Percentiles rank a stretch among this genome's conserved stretches.
These are phyloP conservation scores for Berkeleyomyces rouxiae DNA, from an alignment of 2,329 filamentous ascomycete genomes.

Conservation along the genomic window DNA sequence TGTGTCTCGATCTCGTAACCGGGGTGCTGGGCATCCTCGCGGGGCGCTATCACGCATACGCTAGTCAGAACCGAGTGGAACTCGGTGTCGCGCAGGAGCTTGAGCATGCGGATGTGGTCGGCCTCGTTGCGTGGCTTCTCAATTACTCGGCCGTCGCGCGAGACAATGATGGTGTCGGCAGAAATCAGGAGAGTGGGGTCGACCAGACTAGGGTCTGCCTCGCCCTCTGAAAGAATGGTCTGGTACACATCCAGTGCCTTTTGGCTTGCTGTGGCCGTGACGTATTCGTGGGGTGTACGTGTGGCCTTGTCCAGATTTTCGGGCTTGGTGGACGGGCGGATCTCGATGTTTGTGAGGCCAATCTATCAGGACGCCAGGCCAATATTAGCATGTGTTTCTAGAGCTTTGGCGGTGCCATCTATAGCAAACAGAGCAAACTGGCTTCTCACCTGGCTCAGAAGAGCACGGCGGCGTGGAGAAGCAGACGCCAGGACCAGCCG, in stretches of 20 bases:
- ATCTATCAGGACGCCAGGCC: slow-evolving; percentile 33
- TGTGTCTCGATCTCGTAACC: slow-evolving; percentile 70
- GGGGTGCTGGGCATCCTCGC: slow-evolving; percentile 63
- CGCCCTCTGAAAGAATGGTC: slow-evolving; percentile 27
- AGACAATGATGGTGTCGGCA: slow-evolving; percentile 81
- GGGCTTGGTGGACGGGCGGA: slow-evolving; percentile 65
- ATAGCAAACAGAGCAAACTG: background rate
- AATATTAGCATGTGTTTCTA: background rate
- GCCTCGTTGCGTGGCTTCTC: slow-evolving; percentile 78
- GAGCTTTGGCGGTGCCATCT: background rate
- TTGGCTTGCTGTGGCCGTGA: slow-evolving; percentile 65
- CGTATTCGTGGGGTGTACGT: slow-evolving; percentile 76
- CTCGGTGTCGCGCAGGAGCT: slow-evolving; percentile 58
- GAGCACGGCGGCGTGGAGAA: slow-evolving; percentile 67
- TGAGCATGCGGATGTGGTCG: slow-evolving; percentile 73
- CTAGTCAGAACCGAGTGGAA: slow-evolving; percentile 75
- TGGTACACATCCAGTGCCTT: slow-evolving; percentile 65
- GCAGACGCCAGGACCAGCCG: slow-evolving; percentile 80
- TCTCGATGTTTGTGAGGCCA: slow-evolving; percentile 66
- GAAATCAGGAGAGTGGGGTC: slow-evolving; percentile 78
- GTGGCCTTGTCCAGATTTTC: slow-evolving; percentile 67
- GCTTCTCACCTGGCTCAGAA: slow-evolving; percentile 49
- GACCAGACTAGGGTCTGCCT: slow-evolving; percentile 22
- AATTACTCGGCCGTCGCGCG: slow-evolving; percentile 56
- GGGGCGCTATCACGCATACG: slow-evolving; percentile 65